A percentile compares a stretch with the other conserved stretches of the same genome.
phyloP scores from a whole-genome alignment of 1,139 yeast genomes.

The Hansenula anomala region DNA sequence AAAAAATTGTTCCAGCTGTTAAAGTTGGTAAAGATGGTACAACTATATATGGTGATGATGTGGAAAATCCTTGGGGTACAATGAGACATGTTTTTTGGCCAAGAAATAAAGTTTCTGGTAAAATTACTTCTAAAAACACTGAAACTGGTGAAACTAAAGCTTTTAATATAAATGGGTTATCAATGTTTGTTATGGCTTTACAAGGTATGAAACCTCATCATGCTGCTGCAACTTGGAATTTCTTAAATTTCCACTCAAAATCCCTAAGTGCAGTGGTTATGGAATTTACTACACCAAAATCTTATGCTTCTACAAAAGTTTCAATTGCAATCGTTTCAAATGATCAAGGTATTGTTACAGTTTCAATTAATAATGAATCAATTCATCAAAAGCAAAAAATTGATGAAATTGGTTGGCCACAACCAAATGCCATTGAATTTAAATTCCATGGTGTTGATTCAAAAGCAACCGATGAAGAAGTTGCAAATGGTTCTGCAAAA shows the following conservation, averaged over 20 bases:
- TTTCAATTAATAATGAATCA: conserved; percentile 63
- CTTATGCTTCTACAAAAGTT: conserved; percentile 81
- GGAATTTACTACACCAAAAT: conserved; percentile 94
- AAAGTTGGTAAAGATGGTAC: conserved; percentile 87
- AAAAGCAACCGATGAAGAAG: conserved; percentile 34
- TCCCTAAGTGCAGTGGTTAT: conserved; percentile 73
- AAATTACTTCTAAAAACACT: conserved; percentile 33
- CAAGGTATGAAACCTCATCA: conserved; percentile 99
- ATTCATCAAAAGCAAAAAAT: conserved; percentile 52
- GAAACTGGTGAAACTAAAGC: conserved; percentile 20
- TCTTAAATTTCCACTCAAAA: conserved; percentile 80
- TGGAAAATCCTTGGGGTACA: conserved; percentile 87
- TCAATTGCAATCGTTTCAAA: conserved; percentile 71
- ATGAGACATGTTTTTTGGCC: conserved; percentile 99
- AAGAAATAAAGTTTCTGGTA: conserved; percentile 67
- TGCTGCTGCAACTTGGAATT: conserved; percentile 97
- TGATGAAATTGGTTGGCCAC: conserved; percentile 92
- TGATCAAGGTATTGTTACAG: conserved; percentile 58
- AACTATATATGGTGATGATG: conserved; percentile 80
- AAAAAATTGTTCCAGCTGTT: conserved; percentile 70
- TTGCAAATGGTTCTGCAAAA: conserved; percentile 27
- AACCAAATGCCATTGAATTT: conserved; percentile 66
- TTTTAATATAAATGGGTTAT: conserved; percentile 44
- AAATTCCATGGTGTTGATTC: conserved; percentile 46
- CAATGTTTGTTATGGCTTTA: conserved; percentile 95